A percentile compares a stretch with the other conserved stretches of the same genome.
Conservation (phyloP, 306 rosid genomes). For the Amphicarpaea edgeworthii region DNA sequence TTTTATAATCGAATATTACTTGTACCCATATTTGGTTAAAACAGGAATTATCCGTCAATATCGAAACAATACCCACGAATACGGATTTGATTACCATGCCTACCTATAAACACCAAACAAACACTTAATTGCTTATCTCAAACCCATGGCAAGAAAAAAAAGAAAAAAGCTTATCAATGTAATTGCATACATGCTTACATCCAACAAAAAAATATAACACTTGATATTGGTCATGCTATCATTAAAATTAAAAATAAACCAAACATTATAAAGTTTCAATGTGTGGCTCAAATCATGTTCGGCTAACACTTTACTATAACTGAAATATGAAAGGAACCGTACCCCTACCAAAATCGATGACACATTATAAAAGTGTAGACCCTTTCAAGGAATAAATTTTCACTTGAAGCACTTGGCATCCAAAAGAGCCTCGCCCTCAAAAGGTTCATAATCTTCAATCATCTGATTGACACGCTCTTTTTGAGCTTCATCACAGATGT, state of each 20-base stretch:
- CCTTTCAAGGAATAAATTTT: conserved; percentile 15
- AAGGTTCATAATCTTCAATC: conserved; percentile 80
- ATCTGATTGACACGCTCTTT: conserved; percentile 80
- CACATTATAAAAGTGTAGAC: conserved; percentile 17
- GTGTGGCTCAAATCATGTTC: conserved; percentile 12
- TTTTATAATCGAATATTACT: too few relatives aligned
- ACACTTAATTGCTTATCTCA: too few relatives aligned
- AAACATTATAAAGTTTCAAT: neutral
- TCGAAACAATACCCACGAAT: too few relatives aligned
- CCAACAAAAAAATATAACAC: conserved; percentile 20
- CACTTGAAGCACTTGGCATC: conserved; percentile 86
- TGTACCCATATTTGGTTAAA: too few relatives aligned
- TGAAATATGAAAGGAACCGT: neutral
- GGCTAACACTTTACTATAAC: conserved; percentile 20
- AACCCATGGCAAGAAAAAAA: neutral
- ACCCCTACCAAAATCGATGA: conserved; percentile 43
- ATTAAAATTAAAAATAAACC: neutral
- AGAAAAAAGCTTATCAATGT: neutral
- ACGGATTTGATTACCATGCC: too few relatives aligned
- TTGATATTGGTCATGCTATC: neutral
- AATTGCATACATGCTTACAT: neutral
- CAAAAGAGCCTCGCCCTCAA: conserved; percentile 77
- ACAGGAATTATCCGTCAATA: too few relatives aligned
- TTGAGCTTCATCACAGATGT: conserved; percentile 66
- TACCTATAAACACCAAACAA: too few relatives aligned